Percentiles rank a stretch among this genome's conserved stretches.
Evolutionary conservation across 1,139 yeast genomes (phyloP).

Genomic region (Hansenula sp.): DNA sequence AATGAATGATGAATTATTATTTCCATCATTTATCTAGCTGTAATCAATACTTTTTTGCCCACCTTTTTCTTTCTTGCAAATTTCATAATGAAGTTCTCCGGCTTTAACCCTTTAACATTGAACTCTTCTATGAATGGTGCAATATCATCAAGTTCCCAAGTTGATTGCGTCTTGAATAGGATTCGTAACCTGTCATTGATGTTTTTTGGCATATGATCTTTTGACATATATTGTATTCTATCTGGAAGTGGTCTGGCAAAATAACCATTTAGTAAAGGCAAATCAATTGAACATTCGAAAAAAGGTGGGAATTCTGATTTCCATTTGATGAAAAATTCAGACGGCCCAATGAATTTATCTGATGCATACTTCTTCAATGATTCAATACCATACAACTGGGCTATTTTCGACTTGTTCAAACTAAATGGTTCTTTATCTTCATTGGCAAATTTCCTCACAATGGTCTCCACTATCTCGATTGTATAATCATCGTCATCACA

Average conservation of each 20-base stretch:
- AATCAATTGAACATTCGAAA: constrained; percentile 52
- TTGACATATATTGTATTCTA: constrained; percentile 50
- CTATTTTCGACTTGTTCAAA: constrained; percentile 38
- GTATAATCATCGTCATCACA: constrained; percentile 25
- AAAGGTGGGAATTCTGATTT: constrained; percentile 63
- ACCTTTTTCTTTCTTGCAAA: constrained; percentile 64
- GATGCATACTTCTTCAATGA: constrained; percentile 39
- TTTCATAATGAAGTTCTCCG: constrained; percentile 71
- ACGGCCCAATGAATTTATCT: constrained; percentile 27
- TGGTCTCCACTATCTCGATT: constrained; percentile 38
- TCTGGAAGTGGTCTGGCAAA: constrained; percentile 44
- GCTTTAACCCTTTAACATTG: constrained; percentile 52
- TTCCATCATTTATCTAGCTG: constrained; percentile 18
- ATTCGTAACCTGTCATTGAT: constrained; percentile 53
- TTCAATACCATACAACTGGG: constrained; percentile 59
- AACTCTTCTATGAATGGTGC: constrained; percentile 62
- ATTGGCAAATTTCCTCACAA: constrained; percentile 43
- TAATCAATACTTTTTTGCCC: constrained; percentile 43
- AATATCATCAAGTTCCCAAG: constrained; percentile 74
- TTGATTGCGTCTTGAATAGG: constrained; percentile 54
- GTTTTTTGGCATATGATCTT: constrained; percentile 44
- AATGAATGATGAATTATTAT: background rate
- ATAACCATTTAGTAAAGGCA: constrained; percentile 49
- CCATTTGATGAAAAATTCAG: constrained; percentile 61
- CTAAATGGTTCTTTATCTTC: constrained; percentile 24